Conservation (phyloP, 2,329 filamentous ascomycete species). For the Cercospora sp. region DNA sequence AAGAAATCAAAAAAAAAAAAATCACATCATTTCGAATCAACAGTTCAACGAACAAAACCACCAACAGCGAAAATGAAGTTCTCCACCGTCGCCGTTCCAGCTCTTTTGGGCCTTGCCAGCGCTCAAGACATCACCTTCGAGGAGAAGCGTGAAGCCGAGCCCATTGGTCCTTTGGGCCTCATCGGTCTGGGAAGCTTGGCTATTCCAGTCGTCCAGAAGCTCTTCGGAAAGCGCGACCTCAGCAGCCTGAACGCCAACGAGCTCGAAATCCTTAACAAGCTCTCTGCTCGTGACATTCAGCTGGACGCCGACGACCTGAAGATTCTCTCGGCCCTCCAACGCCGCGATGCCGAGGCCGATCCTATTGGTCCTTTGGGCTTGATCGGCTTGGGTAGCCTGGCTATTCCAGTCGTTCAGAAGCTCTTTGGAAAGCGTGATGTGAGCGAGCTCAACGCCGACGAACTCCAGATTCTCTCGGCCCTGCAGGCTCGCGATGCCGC, state of each 20-base stretch:
- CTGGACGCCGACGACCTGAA: not conserved
- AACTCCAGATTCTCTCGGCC: not conserved
- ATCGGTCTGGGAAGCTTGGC: not conserved
- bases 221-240: not conserved
- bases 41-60: not conserved
- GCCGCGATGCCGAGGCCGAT: not conserved
- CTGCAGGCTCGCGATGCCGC: not conserved
- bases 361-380: not conserved
- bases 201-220: not conserved
- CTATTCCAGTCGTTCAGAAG: not conserved
- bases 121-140: not conserved
- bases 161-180: not conserved
- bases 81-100: not conserved
- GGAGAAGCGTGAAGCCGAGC: not conserved
- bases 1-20: not conserved
- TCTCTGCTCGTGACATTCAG: not conserved
- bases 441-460: no score
- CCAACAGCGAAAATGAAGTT: conserved; percentile 6
- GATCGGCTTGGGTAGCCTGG: not conserved
- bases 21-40: not conserved
- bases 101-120: not conserved
- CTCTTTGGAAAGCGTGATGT: not conserved
- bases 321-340: not conserved
- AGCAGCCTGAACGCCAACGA: not conserved
- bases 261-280: not conserved